Evolutionary conservation across 176 grass and related monocot species (phyloP).

Genomic region (Otatea glauca): DNA sequence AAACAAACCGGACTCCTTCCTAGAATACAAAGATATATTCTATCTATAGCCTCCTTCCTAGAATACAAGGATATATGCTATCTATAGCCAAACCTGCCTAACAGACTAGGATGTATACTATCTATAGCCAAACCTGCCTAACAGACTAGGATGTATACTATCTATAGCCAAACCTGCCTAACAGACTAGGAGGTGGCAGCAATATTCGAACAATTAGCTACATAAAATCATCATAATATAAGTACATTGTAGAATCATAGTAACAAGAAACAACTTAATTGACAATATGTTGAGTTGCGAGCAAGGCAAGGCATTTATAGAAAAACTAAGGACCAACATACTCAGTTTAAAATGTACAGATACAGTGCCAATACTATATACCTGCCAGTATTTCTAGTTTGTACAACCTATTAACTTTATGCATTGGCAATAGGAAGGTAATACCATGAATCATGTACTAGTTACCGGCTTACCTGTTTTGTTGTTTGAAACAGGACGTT

Average conservation of each 20-base stretch:
- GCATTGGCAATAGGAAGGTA: neutral
- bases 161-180: no score
- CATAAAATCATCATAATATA: neutral
- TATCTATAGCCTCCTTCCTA: no score
- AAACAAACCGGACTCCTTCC: no score
- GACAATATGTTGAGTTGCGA: neutral
- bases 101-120: no score
- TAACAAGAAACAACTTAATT: conserved; percentile 2
- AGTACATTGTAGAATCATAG: neutral
- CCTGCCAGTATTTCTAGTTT: neutral
- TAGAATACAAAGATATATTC: no score
- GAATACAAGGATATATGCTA: no score
- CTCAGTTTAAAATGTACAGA: neutral
- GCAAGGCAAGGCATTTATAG: conserved; percentile 19
- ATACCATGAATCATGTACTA: neutral
- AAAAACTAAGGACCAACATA: neutral
- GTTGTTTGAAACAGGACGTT: conserved; percentile 33
- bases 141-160: no score
- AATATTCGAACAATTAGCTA: no score
- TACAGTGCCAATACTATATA: neutral
- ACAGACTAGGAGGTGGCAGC: no score
- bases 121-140: no score
- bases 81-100: no score
- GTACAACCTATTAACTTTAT: neutral
- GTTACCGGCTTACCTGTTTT: conserved; percentile 46